Conservation (phyloP, 768 basidiomycete species). For the Lyophyllum decastes region DNA sequence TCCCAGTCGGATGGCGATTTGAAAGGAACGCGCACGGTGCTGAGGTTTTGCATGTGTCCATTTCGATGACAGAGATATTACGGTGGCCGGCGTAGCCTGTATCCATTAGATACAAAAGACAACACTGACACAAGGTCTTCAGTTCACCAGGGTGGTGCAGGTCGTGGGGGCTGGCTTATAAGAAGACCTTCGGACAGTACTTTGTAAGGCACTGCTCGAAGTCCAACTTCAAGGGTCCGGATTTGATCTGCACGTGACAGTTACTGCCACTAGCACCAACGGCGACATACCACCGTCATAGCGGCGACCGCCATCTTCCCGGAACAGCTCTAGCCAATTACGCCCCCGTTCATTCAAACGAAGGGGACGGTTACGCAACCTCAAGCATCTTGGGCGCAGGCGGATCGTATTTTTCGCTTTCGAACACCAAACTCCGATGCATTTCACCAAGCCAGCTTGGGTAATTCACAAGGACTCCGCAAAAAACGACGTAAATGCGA, state of each 20-base stretch:
- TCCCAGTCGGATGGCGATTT: not conserved
- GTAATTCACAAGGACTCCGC: conserved; percentile 77
- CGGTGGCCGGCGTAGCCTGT: no score
- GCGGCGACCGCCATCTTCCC: not conserved
- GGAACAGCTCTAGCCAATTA: not conserved
- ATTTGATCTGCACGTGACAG: not conserved
- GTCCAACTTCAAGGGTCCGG: no score
- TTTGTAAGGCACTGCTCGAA: no score
- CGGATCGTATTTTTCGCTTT: not conserved
- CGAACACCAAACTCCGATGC: conserved; percentile 45
- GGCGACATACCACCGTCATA: not conserved
- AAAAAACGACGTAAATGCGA: conserved; percentile 61
- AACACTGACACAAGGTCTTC: no score
- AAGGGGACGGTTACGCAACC: not conserved
- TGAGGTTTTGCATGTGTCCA: no score
- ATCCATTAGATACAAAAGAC: no score
- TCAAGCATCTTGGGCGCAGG: not conserved
- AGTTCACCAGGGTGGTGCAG: no score
- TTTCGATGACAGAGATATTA: not conserved
- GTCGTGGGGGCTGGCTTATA: no score
- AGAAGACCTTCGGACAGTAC: no score
- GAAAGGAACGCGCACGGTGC: not conserved
- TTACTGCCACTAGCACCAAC: not conserved
- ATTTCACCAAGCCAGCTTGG: conserved; percentile 90
- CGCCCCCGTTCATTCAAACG: no score